Percentiles rank a stretch among this genome's conserved stretches.
These are phyloP conservation scores for Ambrosia trifida DNA, from an alignment of 129 eudicot genomes.

Conservation along the genomic window DNA sequence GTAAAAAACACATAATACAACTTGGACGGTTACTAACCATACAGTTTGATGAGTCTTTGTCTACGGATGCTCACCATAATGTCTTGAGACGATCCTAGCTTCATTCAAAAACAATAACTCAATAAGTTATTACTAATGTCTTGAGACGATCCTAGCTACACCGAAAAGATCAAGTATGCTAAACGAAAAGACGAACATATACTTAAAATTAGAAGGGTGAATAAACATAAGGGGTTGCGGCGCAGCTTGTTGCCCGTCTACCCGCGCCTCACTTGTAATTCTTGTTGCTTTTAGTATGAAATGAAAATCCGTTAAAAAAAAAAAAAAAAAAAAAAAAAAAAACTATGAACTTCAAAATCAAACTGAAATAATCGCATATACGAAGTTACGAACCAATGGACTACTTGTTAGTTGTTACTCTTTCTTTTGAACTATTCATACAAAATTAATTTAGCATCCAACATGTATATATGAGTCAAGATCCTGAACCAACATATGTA, in stretches of 20 bases:
- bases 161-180: background rate
- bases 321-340: too few relatives aligned
- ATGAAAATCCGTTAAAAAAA: too few relatives aligned
- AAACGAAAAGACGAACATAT: background rate
- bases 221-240: too few relatives aligned
- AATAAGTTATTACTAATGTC: slow-evolving; percentile 28
- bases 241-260: too few relatives aligned
- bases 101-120: slow-evolving; percentile 11
- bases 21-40: slow-evolving; percentile 45
- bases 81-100: slow-evolving; percentile 35
- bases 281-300: too few relatives aligned
- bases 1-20: background rate
- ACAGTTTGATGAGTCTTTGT: slow-evolving; percentile 79
- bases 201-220: background rate
- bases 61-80: slow-evolving; percentile 98
- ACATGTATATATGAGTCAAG: background rate
- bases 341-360: background rate
- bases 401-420: background rate
- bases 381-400: background rate
- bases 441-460: background rate
- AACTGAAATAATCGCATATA: background rate
- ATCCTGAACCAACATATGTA: background rate
- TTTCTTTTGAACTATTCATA: background rate
- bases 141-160: slow-evolving; percentile 34
- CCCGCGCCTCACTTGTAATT: too few relatives aligned